phyloP scores from a whole-genome alignment of 495 filamentous ascomycete genomes.

The Aspergillus olivimuriae region DNA sequence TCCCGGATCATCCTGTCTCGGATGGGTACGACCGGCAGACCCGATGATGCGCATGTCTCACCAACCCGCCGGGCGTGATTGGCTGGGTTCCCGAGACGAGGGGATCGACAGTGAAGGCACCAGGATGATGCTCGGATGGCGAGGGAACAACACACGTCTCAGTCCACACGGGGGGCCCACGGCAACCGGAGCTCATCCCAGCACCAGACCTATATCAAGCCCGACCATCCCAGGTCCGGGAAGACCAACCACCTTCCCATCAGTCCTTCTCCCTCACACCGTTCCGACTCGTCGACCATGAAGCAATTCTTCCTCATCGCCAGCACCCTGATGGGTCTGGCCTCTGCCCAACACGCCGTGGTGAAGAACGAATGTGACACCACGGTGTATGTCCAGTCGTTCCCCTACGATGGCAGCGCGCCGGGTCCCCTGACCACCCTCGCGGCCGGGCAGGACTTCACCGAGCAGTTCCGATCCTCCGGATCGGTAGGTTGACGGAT shows the following conservation, averaged over 20 bases:
- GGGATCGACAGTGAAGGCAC: constrained; percentile 18
- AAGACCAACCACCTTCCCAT: too few species aligned
- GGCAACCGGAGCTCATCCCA: constrained; percentile 4
- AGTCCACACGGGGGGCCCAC: constrained; percentile 12
- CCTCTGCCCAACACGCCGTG: constrained; percentile 21
- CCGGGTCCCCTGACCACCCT: constrained; percentile 22
- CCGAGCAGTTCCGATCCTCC: constrained; percentile 19
- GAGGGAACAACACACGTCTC: constrained; percentile 14
- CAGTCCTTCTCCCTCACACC: too few species aligned
- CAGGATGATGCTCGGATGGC: constrained; percentile 5
- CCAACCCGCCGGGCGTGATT: constrained; percentile 13
- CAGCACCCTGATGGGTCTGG: constrained; percentile 18
- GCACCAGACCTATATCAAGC: constrained; percentile 19
- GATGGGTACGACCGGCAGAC: too few species aligned
- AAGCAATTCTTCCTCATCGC: constrained; percentile 19
- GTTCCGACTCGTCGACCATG: constrained; percentile 9
- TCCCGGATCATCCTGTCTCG: too few species aligned
- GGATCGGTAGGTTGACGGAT: constrained; percentile 20
- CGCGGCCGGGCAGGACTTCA: constrained; percentile 19
- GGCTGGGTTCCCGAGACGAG: constrained; percentile 5
- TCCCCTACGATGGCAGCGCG: constrained; percentile 24
- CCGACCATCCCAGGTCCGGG: constrained; percentile 12
- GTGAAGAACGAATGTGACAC: constrained; percentile 21
- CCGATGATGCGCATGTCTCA: constrained; percentile 27
- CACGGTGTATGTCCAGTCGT: constrained; percentile 25